phyloP scores from a whole-genome alignment of 225 moss, liverwort and hornwort genomes.

The Rhytidiadelphus loreus region DNA sequence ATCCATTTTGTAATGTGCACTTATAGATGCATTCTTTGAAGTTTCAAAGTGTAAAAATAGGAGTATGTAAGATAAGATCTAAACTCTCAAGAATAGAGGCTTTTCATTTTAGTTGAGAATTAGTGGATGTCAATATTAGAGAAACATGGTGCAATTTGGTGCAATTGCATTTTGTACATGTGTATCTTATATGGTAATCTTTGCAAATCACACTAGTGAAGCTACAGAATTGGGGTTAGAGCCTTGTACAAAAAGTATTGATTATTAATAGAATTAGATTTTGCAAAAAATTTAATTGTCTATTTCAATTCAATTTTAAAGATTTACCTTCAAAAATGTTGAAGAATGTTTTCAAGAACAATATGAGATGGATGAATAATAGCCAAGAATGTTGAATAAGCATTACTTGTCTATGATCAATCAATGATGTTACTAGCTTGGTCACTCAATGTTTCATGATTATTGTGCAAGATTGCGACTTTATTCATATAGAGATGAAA shows the following conservation, averaged over 20 bases:
- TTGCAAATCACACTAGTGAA: background rate
- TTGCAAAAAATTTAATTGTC: fast-evolving
- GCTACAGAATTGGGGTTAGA: background rate
- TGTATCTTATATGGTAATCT: too few relatives aligned
- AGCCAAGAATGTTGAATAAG: background rate
- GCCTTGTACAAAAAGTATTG: background rate
- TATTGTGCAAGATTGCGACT: background rate
- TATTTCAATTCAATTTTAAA: background rate
- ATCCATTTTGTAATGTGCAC: background rate
- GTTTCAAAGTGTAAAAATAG: background rate
- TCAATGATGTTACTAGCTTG: background rate
- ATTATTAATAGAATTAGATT: background rate
- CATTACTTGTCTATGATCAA: background rate
- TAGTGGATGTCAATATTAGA: fast-evolving
- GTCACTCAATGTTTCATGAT: background rate
- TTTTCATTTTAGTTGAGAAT: background rate
- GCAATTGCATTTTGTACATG: background rate
- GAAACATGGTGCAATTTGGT: background rate
- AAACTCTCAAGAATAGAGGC: background rate
- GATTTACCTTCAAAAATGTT: background rate
- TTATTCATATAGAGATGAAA: too few relatives aligned
- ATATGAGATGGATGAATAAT: fast-evolving
- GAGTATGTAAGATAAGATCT: background rate
- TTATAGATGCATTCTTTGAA: background rate
- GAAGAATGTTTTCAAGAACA: background rate